Percentiles rank a stretch among this genome's conserved stretches.
Evolutionary conservation across 495 filamentous ascomycete genomes (phyloP).

Genomic region (Daldinia bambusicola): DNA sequence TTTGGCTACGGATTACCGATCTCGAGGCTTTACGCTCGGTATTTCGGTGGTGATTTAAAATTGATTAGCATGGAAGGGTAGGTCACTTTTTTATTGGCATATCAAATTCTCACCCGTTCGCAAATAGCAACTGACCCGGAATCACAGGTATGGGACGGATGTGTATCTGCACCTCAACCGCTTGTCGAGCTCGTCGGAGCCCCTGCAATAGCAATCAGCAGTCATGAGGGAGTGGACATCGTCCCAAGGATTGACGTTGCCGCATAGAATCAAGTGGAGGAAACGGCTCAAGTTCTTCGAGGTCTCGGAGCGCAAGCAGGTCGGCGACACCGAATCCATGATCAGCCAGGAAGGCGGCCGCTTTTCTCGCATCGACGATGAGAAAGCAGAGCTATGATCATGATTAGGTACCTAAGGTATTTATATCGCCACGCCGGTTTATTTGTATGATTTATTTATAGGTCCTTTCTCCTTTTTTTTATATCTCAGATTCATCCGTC

Average conservation of each 20-base stretch:
- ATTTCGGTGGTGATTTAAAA: constrained; percentile 97
- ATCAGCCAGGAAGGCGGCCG: constrained; percentile 56
- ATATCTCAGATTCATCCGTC: background rate
- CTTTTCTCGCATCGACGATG: constrained; percentile 23
- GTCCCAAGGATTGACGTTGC: constrained; percentile 88
- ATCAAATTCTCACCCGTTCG: background rate
- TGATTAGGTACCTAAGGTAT: too few relatives aligned
- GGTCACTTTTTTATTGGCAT: constrained; percentile 48
- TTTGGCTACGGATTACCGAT: constrained; percentile 98
- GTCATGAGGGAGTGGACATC: constrained; percentile 83
- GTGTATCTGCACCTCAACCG: constrained; percentile 98
- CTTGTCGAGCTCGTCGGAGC: constrained; percentile 93
- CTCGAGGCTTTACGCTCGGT: constrained; percentile 90
- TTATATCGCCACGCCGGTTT: too few relatives aligned
- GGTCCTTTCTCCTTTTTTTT: too few relatives aligned
- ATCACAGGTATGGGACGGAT: constrained; percentile 91
- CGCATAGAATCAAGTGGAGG: constrained; percentile 62
- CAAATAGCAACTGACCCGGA: constrained; percentile 24
- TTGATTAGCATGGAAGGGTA: constrained; percentile 99
- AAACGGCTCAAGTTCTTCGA: constrained; percentile 71
- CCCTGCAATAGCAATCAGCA: constrained; percentile 97
- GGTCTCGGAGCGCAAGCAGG: constrained; percentile 84
- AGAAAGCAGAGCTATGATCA: constrained; percentile 37
- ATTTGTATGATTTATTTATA: constrained; percentile 5
- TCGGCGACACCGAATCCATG: constrained; percentile 82